Evolutionary conservation across 2,329 filamentous ascomycete species (phyloP), one percentile per base, ranked within the genome.

Genomic region (Annulohypoxylon truncatum): DNA sequence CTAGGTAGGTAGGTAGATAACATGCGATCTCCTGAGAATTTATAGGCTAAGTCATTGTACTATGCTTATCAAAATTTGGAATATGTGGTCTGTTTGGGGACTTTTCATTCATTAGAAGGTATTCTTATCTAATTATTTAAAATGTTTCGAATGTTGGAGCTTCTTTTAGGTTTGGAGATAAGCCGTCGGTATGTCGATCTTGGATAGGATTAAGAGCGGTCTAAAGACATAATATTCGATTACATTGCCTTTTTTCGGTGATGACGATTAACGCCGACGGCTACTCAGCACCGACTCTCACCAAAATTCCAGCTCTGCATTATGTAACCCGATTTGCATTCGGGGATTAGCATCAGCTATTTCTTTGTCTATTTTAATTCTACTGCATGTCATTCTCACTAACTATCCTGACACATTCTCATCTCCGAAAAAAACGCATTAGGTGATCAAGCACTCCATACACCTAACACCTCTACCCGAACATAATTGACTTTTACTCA

Each of bases 181-280:
- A 38, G 6, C n/a, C n/a, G n/a, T 26, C 10, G n/a, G n/a, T 26
- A 13, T 24, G 20, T 24, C 26, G 42, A 46, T 40, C 35, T 18
- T 18, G 22, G n/a, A 46, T 3, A 6, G 15, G 6, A 3, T 40
- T 20, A 3, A 18, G 8, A 24, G 40, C 20, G 40, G 9, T n/a
- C 33, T 5, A 10, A 33, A 3, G 31, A 3, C 8, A n/a, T 38
- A 47, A 10, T 44, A 29, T 54, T 18, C n/a, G 18, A 20, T 35
- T 12, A 29, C 5, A 29, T 29, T 31, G 51, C 26, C 26, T 38
- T 57, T 53, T 53, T 53, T 65, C 57, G 56, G 62, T 18, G 52
- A 60, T 58, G 52, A 10, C 15, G 13, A 29, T 9, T 61, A 61
- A 66, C 57, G 63, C 62, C 62, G 62, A 65, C 54, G 22, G 13